Percentiles rank a stretch among this genome's conserved stretches.
phyloP scores from a whole-genome alignment of 306 rosid genomes.

The Alnus glutinosa region DNA sequence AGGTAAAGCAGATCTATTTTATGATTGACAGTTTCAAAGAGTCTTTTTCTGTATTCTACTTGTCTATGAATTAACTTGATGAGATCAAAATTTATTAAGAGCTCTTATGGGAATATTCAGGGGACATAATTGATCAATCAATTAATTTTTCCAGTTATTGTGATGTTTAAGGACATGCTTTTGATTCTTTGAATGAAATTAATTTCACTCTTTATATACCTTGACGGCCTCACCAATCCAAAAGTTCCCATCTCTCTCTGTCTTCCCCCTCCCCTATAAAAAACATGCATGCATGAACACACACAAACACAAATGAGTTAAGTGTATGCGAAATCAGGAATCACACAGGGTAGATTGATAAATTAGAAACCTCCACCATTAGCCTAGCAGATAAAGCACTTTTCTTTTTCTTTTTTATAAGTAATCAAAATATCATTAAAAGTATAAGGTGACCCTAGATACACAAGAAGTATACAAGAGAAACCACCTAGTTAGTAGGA shows the following conservation, averaged over 20 bases:
- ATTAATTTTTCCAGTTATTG: neutral
- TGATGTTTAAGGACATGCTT: neutral
- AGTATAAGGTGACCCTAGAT: no score
- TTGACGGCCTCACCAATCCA: neutral
- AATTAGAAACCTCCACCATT: neutral
- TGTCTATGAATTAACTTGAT: neutral
- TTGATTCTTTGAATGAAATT: neutral
- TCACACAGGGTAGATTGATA: neutral
- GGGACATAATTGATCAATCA: neutral
- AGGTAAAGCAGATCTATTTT: slow-evolving; percentile 45
- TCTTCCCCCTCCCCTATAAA: neutral
- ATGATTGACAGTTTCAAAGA: neutral
- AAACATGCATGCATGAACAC: neutral
- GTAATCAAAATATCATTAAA: no score
- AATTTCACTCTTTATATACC: no score
- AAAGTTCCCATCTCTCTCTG: neutral
- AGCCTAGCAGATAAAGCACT: neutral
- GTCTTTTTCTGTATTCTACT: neutral
- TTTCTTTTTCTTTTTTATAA: no score
- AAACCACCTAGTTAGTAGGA: no score
- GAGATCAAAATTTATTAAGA: neutral
- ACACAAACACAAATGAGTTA: neutral
- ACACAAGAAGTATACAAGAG: no score
- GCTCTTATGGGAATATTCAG: neutral
- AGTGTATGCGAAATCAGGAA: neutral